These are phyloP conservation scores for Hericium rajendrae DNA, from an alignment of 768 basidiomycete species.

Conservation along the genomic window DNA sequence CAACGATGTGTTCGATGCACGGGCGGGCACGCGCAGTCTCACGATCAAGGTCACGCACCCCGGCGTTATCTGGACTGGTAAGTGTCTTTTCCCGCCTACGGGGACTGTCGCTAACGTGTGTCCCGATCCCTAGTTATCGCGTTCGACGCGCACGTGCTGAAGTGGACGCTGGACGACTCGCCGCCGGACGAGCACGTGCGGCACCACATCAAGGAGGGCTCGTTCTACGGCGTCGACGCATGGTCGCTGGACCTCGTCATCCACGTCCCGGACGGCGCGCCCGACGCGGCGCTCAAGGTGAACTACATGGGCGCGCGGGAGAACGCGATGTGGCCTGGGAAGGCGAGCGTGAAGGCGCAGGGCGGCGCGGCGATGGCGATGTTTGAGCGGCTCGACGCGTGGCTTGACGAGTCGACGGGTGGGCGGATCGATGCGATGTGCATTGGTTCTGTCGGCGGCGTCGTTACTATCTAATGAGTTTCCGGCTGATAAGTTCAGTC, in stretches of 20 bases:
- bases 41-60: constrained; percentile 68
- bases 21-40: constrained; percentile 57
- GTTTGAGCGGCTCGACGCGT: constrained; percentile 65
- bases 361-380: constrained; percentile 56
- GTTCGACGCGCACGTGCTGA: constrained; percentile 82
- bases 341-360: constrained; percentile 32
- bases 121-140: too few species aligned
- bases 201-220: constrained; percentile 89
- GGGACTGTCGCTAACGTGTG: too few species aligned
- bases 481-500: too few species aligned
- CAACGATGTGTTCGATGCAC: constrained; percentile 44
- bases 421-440: constrained; percentile 61
- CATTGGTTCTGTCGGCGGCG: constrained; percentile 63
- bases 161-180: constrained; percentile 73
- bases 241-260: constrained; percentile 71
- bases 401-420: constrained; percentile 56
- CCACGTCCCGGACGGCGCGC: constrained; percentile 30
- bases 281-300: constrained; percentile 24
- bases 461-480: constrained; percentile 19
- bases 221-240: constrained; percentile 67
- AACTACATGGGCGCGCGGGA: constrained; percentile 81
- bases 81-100: too few species aligned
- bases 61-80: constrained; percentile 80
- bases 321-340: constrained; percentile 79
- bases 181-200: constrained; percentile 69